Evolutionary conservation across 768 basidiomycete genomes (phyloP), one percentile per base, ranked within the genome.

Genomic region (Lyophyllum semitale): DNA sequence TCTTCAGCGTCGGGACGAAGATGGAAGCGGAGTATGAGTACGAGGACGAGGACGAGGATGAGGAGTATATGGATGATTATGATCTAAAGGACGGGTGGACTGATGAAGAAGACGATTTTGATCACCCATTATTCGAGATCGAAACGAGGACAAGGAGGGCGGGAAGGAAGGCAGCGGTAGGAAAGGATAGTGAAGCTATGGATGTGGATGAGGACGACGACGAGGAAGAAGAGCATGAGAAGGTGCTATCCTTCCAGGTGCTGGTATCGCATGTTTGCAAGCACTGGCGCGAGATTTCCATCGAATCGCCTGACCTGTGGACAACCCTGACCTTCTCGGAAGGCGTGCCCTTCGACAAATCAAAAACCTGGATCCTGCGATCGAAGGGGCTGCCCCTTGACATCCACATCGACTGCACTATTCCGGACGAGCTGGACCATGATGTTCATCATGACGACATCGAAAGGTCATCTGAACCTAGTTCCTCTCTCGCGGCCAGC

Each of bases 211-310:
- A 48, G 18, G 53, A 63, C 4, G 58, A 35, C 4, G 60, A 66
- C 1, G 55, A 59, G 6, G 57, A 64, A 0, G 55, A 53, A 11
- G 61, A 58, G 1, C 35, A 38, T 1, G 64, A 63, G 17, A 20
- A 13, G 4, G 41, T 42, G 13, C 51, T 71, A 1, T 71, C 73
- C 2, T 85, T 84, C 64, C 77, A 80, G 59, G 69, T 84, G 26
- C 70, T 84, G 59, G 83, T 79, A 13, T 85, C 85, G 17, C 85
- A 85, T 60, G 79, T 87, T 9, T 88, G 85, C 66, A 70, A 62
- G 23, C 81, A 77, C 53, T 88, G 86, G 86, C 82, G 85, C 45
- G 70, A 68, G 29, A 67, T 77, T 20, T 79, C 84, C 3, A 51
- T 87, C 26, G 77, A 77, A 27, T 80, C 80, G 0, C 81, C 84